Conservation (phyloP, 352 stramenopile genomes). For the Phytophthora rubi region DNA sequence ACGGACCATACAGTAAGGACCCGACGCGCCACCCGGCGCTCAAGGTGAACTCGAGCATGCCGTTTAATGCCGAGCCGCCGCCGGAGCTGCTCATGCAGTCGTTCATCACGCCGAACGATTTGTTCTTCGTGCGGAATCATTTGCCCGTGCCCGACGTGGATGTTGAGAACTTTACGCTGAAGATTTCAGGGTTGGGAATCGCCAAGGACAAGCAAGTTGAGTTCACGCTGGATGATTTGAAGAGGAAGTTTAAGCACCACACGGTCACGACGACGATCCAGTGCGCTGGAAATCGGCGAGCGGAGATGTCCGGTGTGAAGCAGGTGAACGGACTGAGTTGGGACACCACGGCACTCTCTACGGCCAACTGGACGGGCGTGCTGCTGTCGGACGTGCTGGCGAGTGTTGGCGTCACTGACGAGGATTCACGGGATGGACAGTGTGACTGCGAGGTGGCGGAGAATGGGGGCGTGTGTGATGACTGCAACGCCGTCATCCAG, state of each 20-base stretch:
- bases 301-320: conserved; percentile 93
- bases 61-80: conserved; percentile 96
- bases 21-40: conserved; percentile 87
- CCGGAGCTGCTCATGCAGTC: conserved; percentile 91
- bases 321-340: conserved; percentile 85
- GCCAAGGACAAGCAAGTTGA: conserved; percentile 47
- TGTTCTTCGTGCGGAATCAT: conserved; percentile 99
- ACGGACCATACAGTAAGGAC: conserved; percentile 95
- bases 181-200: conserved; percentile 72
- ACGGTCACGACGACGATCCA: conserved; percentile 95
- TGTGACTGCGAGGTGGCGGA: conserved; percentile 61
- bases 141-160: conserved; percentile 94
- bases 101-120: conserved; percentile 96
- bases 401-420: conserved; percentile 84
- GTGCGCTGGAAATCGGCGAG: conserved; percentile 96
- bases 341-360: conserved; percentile 93
- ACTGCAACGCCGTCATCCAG: conserved; percentile 76
- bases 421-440: conserved; percentile 57
- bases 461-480: conserved; percentile 60
- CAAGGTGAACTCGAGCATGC: conserved; percentile 93
- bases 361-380: conserved; percentile 95
- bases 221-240: conserved; percentile 90
- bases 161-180: conserved; percentile 63
- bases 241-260: conserved; percentile 92
- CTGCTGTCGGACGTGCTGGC: conserved; percentile 93